Conservation (phyloP, 805 yeast genomes). For the Ogataea degrootiae region DNA sequence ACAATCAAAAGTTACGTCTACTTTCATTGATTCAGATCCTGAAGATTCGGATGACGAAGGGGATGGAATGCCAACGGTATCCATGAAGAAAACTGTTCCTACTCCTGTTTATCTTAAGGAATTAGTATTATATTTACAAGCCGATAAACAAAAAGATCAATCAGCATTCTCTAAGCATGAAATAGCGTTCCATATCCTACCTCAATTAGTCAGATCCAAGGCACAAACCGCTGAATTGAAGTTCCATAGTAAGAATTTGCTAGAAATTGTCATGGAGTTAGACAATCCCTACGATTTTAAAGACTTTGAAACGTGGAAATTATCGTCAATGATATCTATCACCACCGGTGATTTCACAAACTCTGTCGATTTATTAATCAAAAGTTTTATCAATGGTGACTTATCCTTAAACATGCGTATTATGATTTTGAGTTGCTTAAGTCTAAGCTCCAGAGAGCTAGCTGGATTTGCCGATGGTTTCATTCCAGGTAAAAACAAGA, state of each 20-base stretch:
- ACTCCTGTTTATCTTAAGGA: constrained; percentile 72
- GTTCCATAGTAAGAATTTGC: constrained; percentile 51
- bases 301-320: constrained; percentile 58
- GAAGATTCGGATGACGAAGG: constrained; percentile 46
- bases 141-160: constrained; percentile 38
- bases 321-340: constrained; percentile 63
- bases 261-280: constrained; percentile 47
- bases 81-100: constrained; percentile 31
- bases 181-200: constrained; percentile 46
- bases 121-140: constrained; percentile 50
- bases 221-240: constrained; percentile 57
- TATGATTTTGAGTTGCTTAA: constrained; percentile 59
- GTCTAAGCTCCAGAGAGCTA: constrained; percentile 70
- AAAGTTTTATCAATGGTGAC: constrained; percentile 62
- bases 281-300: constrained; percentile 52
- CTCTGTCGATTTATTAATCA: constrained; percentile 41
- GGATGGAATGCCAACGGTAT: constrained; percentile 41
- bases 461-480: constrained; percentile 55
- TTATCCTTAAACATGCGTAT: constrained; percentile 77
- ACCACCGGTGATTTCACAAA: constrained; percentile 42
- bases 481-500: constrained; percentile 33
- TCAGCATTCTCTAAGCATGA: constrained; percentile 45
- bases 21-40: constrained; percentile 26
- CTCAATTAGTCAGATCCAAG: constrained; percentile 64
- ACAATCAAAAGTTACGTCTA: neutral